Conservation (phyloP, 2,329 filamentous ascomycete species). For the Pseudogymnoascus verrucosus region DNA sequence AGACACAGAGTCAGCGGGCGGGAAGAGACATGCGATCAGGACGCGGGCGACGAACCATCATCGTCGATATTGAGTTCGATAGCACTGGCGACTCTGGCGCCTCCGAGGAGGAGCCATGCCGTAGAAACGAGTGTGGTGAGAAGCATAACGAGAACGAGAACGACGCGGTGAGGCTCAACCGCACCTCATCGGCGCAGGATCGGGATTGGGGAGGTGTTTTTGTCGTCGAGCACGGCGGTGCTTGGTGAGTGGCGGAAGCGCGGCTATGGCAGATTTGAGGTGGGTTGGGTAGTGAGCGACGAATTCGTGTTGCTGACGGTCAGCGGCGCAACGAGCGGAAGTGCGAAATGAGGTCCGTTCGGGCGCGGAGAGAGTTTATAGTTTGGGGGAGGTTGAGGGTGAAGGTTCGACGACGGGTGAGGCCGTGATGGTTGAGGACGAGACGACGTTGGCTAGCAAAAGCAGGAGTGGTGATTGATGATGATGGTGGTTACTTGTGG, state of each 20-base stretch:
- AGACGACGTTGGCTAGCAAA: neutral
- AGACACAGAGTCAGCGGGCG: slow-evolving; percentile 26
- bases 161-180: neutral
- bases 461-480: neutral
- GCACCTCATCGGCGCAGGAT: slow-evolving; percentile 2
- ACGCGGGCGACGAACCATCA: neutral
- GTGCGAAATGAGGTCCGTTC: neutral
- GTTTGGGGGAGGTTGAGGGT: neutral
- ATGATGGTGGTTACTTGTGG: neutral
- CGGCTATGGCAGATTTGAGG: neutral
- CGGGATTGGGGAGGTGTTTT: neutral
- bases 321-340: neutral
- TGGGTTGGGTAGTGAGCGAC: neutral
- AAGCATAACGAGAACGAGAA: neutral
- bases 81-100: neutral
- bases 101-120: slow-evolving; percentile 6
- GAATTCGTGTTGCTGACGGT: neutral
- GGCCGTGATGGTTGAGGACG: neutral
- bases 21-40: neutral
- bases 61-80: neutral
- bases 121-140: neutral
- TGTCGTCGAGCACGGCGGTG: neutral
- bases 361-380: neutral
- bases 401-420: neutral
- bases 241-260: neutral